Conservation (phyloP, 441 rosid species). For the Gossypium schwendimanii region DNA sequence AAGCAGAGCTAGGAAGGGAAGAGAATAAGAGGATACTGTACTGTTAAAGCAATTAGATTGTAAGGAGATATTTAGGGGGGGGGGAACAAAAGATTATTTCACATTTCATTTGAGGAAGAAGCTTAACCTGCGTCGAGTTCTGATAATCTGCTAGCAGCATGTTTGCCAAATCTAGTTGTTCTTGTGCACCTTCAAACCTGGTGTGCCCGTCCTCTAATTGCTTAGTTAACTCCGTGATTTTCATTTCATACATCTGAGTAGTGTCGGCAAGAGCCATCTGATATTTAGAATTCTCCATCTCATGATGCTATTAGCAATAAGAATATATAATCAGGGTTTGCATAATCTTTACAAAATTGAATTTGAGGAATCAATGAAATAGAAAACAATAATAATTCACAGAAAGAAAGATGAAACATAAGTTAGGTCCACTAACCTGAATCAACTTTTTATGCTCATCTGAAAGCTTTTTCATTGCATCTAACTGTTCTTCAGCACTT, state of each 20-base stretch:
- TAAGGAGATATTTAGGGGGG: neutral
- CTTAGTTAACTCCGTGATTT: constrained; percentile 50
- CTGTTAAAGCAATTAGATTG: neutral
- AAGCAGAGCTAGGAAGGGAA: neutral
- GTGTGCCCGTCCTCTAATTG: constrained; percentile 49
- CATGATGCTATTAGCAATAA: constrained; percentile 45
- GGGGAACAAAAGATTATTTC: neutral
- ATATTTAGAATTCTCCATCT: constrained; percentile 45
- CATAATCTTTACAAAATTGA: neutral
- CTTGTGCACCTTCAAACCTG: constrained; percentile 40
- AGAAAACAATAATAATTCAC: neutral
- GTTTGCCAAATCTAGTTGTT: constrained; percentile 45
- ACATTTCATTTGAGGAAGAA: constrained; percentile 10
- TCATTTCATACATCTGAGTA: constrained; percentile 60
- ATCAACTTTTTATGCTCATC: constrained; percentile 48
- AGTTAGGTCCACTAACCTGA: constrained; percentile 40
- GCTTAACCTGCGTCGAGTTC: constrained; percentile 49
- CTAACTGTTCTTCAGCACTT: constrained; percentile 44
- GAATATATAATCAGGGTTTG: constrained; percentile 8
- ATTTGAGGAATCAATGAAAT: neutral
- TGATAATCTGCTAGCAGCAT: constrained; percentile 45
- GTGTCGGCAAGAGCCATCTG: constrained; percentile 72
- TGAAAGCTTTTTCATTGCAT: constrained; percentile 39
- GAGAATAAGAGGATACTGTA: neutral
- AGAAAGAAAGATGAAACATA: neutral